Percentiles rank a stretch among this genome's conserved stretches.
phyloP scores from a whole-genome alignment of 371 early-diverging fungal species.

The Funneliformis caledonium region DNA sequence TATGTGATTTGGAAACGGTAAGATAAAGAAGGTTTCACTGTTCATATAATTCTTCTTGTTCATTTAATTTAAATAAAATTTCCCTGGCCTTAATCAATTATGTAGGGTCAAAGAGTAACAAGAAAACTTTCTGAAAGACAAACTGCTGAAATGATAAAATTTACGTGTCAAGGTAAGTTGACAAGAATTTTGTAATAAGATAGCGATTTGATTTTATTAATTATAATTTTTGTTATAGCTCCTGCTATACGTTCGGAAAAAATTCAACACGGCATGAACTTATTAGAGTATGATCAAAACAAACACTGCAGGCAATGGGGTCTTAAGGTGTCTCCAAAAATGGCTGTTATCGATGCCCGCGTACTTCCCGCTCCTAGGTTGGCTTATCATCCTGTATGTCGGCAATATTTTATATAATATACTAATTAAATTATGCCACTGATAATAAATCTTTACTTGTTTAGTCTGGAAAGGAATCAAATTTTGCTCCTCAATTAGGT shows the following conservation, averaged over 20 bases:
- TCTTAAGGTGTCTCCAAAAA: constrained; percentile 64
- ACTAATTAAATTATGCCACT: not conserved
- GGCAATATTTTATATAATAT: no score
- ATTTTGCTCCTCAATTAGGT: constrained; percentile 76
- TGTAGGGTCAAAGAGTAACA: constrained; percentile 73
- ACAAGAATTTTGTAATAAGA: not conserved
- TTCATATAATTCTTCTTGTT: no score
- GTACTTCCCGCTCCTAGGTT: constrained; percentile 81
- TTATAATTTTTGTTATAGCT: constrained; percentile 35
- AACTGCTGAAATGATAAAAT: constrained; percentile 91
- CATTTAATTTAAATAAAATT: not conserved
- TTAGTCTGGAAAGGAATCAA: constrained; percentile 59
- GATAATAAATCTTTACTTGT: constrained; percentile 40
- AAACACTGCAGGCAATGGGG: constrained; percentile 67
- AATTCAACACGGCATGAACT: constrained; percentile 56
- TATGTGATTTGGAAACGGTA: constrained; percentile 72
- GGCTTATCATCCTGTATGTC: constrained; percentile 57
- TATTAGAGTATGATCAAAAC: constrained; percentile 57
- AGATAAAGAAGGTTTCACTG: not conserved
- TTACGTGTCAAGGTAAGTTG: constrained; percentile 69
- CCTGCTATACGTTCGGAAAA: constrained; percentile 68
- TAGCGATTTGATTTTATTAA: not conserved
- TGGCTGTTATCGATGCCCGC: constrained; percentile 65
- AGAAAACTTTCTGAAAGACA: constrained; percentile 80
- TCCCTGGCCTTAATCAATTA: constrained; percentile 37